These are phyloP conservation scores for Nakazawaea laoshanensis DNA, from an alignment of 805 yeast genomes.

Conservation along the genomic window DNA sequence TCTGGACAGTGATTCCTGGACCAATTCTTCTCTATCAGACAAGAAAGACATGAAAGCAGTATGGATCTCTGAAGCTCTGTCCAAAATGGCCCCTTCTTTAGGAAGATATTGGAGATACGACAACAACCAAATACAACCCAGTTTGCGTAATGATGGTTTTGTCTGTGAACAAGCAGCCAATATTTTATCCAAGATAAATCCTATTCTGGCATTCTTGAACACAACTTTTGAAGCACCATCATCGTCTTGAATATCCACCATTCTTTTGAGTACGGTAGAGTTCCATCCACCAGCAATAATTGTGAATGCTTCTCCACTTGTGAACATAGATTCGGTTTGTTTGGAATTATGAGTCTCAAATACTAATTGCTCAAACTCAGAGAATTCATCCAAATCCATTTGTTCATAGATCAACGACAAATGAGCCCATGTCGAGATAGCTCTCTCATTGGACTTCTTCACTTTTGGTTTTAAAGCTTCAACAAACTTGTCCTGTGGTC, in stretches of 20 bases:
- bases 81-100: slow-evolving; percentile 28
- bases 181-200: slow-evolving; percentile 35
- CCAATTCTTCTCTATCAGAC: slow-evolving; percentile 72
- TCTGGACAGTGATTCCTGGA: slow-evolving; percentile 90
- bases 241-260: slow-evolving; percentile 44
- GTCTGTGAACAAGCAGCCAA: slow-evolving; percentile 49
- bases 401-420: slow-evolving; percentile 31
- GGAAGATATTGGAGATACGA: slow-evolving; percentile 73
- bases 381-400: slow-evolving; percentile 18
- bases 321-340: slow-evolving; percentile 67
- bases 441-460: slow-evolving; percentile 49
- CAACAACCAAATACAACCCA: slow-evolving; percentile 80
- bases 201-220: slow-evolving; percentile 10
- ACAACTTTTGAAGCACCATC: slow-evolving; percentile 10
- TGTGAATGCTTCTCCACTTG: slow-evolving; percentile 79
- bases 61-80: slow-evolving; percentile 55
- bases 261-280: slow-evolving; percentile 43
- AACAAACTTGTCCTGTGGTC: slow-evolving; percentile 14
- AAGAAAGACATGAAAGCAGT: slow-evolving; percentile 68
- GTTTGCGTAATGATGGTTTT: slow-evolving; percentile 66
- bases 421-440: slow-evolving; percentile 48
- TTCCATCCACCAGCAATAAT: slow-evolving; percentile 71
- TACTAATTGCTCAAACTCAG: slow-evolving; percentile 31
- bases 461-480: slow-evolving; percentile 28
- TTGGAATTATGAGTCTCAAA: slow-evolving; percentile 57